A percentile compares a stretch with the other conserved stretches of the same genome.
These are phyloP conservation scores for Arbutus unedo DNA, from an alignment of 148 eudicot genomes.

Conservation along the genomic window DNA sequence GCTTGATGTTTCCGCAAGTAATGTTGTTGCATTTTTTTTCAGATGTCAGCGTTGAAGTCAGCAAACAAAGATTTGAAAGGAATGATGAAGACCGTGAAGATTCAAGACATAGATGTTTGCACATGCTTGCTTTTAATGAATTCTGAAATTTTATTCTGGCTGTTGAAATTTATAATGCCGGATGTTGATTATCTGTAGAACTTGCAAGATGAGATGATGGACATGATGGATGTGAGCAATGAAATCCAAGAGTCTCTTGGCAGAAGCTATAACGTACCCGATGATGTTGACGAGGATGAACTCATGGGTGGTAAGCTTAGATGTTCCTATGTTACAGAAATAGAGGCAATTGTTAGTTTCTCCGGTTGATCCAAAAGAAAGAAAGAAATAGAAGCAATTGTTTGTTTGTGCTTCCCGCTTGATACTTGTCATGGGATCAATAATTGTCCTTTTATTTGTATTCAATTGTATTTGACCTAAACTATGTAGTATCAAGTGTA, in stretches of 20 bases:
- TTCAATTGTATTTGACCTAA: neutral
- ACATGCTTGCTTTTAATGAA: neutral
- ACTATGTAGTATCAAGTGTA: neutral
- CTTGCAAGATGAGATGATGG: slow-evolving; percentile 94
- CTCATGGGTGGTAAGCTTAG: slow-evolving; percentile 75
- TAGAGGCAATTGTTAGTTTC: neutral
- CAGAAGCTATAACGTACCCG: slow-evolving; percentile 82
- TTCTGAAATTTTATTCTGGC: neutral
- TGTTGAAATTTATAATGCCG: neutral
- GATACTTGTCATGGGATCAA: neutral
- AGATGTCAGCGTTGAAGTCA: slow-evolving; percentile 89
- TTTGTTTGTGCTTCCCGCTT: neutral
- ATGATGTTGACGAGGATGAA: slow-evolving; percentile 88
- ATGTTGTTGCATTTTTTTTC: slow-evolving; percentile 21
- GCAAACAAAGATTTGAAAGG: slow-evolving; percentile 94
- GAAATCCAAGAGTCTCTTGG: slow-evolving; percentile 94
- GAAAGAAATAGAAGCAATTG: neutral
- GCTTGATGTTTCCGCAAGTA: neutral
- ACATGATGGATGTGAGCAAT: slow-evolving; percentile 87
- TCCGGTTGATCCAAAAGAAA: neutral
- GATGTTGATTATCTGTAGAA: slow-evolving; percentile 39
- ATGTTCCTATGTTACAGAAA: neutral
- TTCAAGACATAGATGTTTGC: slow-evolving; percentile 84
- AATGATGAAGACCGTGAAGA: slow-evolving; percentile 91
- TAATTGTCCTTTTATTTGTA: neutral